A percentile compares a stretch with the other conserved stretches of the same genome.
phyloP scores from a whole-genome alignment of 345 rosid genomes.

The Theobroma cacao region DNA sequence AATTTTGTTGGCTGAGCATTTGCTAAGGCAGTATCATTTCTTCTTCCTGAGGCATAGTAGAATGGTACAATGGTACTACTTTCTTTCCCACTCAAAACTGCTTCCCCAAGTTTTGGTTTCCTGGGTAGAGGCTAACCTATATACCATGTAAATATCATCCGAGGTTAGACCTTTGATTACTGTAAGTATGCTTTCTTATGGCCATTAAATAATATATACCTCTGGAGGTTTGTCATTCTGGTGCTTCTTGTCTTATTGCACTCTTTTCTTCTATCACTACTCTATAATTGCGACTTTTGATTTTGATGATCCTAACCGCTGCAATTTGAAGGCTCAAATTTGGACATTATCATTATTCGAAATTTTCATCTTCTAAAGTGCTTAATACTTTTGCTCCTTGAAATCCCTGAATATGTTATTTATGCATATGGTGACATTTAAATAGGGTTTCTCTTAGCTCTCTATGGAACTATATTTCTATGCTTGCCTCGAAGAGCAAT shows the following conservation, averaged over 20 bases:
- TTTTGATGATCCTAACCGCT: too few relatives aligned
- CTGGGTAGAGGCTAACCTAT: slow-evolving; percentile 15
- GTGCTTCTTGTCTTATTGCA: not conserved
- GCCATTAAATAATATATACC: not conserved
- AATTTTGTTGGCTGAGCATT: slow-evolving; percentile 22
- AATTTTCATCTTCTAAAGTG: too few relatives aligned
- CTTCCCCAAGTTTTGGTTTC: not conserved
- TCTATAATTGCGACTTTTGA: too few relatives aligned
- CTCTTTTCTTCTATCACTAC: not conserved
- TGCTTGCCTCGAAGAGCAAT: too few relatives aligned
- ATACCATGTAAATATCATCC: slow-evolving; percentile 13
- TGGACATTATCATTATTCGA: too few relatives aligned
- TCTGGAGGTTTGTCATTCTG: not conserved
- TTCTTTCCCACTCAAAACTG: not conserved
- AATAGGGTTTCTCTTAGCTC: too few relatives aligned
- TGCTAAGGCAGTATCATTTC: not conserved
- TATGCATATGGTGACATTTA: too few relatives aligned
- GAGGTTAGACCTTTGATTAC: not conserved
- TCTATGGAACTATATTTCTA: too few relatives aligned
- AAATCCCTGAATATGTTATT: too few relatives aligned
- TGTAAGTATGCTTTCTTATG: slow-evolving; percentile 4
- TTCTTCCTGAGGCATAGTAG: slow-evolving; percentile 2
- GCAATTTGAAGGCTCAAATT: too few relatives aligned
- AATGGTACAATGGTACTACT: not conserved
- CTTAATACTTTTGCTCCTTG: too few relatives aligned